Evolutionary conservation across 208 protist genomes (phyloP), one percentile per base, ranked within the genome.

Genomic region (Phytomonas sp.): DNA sequence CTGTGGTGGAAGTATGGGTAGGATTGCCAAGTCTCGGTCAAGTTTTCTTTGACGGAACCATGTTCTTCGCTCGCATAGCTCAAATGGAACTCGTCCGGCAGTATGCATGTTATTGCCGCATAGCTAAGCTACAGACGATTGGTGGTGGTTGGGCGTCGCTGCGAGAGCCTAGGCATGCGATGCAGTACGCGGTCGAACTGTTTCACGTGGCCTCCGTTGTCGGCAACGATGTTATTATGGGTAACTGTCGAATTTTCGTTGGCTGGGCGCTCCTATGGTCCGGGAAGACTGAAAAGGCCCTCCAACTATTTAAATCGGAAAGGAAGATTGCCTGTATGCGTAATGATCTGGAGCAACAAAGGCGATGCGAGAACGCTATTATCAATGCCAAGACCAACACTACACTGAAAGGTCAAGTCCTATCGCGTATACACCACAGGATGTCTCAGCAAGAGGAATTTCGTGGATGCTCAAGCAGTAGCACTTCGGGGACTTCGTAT

Each of bases 131-230:
- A 33, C 80, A 87, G 66, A 91, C 85, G 2, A 65, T 91, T 19
- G 88, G 88, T 45, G 88, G 88, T 23, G 88, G 88, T 1, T 93
- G 88, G 85, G 88, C 88, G 0, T 91, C 88, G 29, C 73, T 93
- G 67, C 80, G 81, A 29, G 77, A 80, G 26, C 79, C 83, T 4
- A 76, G 88, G 42, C 77, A 75, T 67, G 86, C 88, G 29, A 67
- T 93, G 59, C 31, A 66, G 23, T 93, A 80, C 49, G 77, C 88
- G 12, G 37, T 84, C 33, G 71, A 79, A 74, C 74, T 93, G 60
- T 76, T 83, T 49, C 10, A 73, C 52, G 66, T 79, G 4, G 83
- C 88, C 0, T 6, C 37, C 31, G 65, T 75, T 4, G 42, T 91
- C 19, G 32, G 69, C 40, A 81, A 91, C 37, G 80, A 73, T 26